Evolutionary conservation across 2,329 filamentous ascomycete genomes (phyloP).

Genomic region (Aureobasidium sp.): DNA sequence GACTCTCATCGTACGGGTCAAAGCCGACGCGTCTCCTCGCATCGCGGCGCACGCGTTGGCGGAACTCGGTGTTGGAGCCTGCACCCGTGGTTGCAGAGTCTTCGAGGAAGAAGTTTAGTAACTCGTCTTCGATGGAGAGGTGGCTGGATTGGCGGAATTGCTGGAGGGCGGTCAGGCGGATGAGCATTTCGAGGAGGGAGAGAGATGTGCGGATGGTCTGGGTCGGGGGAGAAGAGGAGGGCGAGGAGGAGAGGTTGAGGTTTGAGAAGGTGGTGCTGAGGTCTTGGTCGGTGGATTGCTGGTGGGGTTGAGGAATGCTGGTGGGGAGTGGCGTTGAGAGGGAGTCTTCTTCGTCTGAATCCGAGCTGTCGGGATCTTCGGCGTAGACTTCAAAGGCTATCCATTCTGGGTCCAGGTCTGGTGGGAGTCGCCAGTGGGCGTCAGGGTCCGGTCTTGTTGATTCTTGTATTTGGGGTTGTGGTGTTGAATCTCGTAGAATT

Average conservation of each 20-base stretch:
- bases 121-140: slow-evolving; percentile 81
- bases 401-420: slow-evolving; percentile 81
- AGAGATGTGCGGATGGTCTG: slow-evolving; percentile 57
- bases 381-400: slow-evolving; percentile 80
- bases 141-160: slow-evolving; percentile 88
- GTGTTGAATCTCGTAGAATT: slow-evolving; percentile 37
- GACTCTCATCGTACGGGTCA: slow-evolving; percentile 66
- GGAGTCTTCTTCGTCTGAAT: not conserved
- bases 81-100: slow-evolving; percentile 61
- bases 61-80: slow-evolving; percentile 54
- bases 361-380: slow-evolving; percentile 49
- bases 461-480: slow-evolving; percentile 16
- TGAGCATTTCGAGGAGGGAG: slow-evolving; percentile 80
- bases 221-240: slow-evolving; percentile 23
- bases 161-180: slow-evolving; percentile 78
- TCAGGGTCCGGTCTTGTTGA: not conserved
- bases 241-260: slow-evolving; percentile 35
- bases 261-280: slow-evolving; percentile 40
- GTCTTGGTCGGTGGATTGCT: slow-evolving; percentile 35
- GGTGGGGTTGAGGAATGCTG: slow-evolving; percentile 17
- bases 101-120: slow-evolving; percentile 79
- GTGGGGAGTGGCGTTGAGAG: not conserved
- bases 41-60: slow-evolving; percentile 53
- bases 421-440: slow-evolving; percentile 54
- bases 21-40: slow-evolving; percentile 59